Evolutionary conservation across 2,329 filamentous ascomycete species (phyloP).

Genomic region (Pseudogymnoascus sp.): DNA sequence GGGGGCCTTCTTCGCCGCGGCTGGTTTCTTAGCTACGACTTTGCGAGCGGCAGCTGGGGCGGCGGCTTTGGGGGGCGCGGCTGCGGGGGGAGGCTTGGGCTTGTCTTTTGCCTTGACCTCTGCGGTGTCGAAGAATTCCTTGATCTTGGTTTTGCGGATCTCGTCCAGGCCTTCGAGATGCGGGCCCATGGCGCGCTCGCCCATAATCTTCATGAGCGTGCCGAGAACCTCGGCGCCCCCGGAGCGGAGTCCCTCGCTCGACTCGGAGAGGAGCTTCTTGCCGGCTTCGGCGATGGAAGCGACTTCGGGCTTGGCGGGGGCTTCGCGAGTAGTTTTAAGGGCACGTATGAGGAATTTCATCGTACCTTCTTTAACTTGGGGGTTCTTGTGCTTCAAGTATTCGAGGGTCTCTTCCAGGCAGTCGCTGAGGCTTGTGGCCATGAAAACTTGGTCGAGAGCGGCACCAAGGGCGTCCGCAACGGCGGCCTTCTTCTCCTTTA

Average conservation of each 20-base stretch:
- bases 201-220: slow-evolving; percentile 97
- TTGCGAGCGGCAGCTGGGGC: slow-evolving; percentile 38
- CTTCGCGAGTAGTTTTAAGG: slow-evolving; percentile 71
- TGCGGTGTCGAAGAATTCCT: slow-evolving; percentile 77
- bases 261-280: slow-evolving; percentile 86
- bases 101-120: slow-evolving; percentile 87
- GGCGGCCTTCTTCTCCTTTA: slow-evolving; percentile 93
- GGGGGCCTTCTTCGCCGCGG: slow-evolving; percentile 40
- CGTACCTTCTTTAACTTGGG: slow-evolving; percentile 92
- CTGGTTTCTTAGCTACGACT: slow-evolving; percentile 30
- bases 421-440: slow-evolving; percentile 64
- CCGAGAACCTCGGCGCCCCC: slow-evolving; percentile 88
- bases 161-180: slow-evolving; percentile 90
- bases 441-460: slow-evolving; percentile 65
- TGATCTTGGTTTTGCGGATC: slow-evolving; percentile 90
- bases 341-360: slow-evolving; percentile 89
- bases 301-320: slow-evolving; percentile 77
- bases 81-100: slow-evolving; percentile 67
- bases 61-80: slow-evolving; percentile 45
- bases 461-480: slow-evolving; percentile 82
- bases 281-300: slow-evolving; percentile 76
- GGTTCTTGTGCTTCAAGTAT: slow-evolving; percentile 88
- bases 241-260: slow-evolving; percentile 73
- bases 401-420: slow-evolving; percentile 85
- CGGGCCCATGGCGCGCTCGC: slow-evolving; percentile 88